phyloP scores from a whole-genome alignment of 148 eudicot genomes.

The Pharnaceum exiguum region DNA sequence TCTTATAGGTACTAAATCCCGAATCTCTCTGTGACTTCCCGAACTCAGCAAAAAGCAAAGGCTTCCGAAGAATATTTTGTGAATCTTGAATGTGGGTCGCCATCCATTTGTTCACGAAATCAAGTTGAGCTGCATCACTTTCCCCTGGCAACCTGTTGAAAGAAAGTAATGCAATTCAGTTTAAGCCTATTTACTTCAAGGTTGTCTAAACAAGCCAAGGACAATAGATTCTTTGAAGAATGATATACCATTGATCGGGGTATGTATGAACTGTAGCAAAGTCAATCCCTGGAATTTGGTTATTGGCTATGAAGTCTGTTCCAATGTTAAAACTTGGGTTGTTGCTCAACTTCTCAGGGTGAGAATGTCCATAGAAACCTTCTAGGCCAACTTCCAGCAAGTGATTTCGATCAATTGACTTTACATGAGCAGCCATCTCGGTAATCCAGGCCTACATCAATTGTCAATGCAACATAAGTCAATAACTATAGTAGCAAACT shows the following conservation, averaged over 20 bases:
- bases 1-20: conserved; percentile 46
- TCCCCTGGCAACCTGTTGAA: conserved; percentile 54
- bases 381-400: conserved; percentile 92
- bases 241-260: conserved; percentile 82
- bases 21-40: conserved; percentile 79
- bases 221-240: background rate
- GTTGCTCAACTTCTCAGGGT: conserved; percentile 43
- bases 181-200: background rate
- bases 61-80: conserved; percentile 56
- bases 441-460: conserved; percentile 66
- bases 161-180: background rate
- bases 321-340: conserved; percentile 70
- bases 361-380: conserved; percentile 79
- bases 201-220: background rate
- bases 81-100: conserved; percentile 65
- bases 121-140: conserved; percentile 47
- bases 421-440: conserved; percentile 91
- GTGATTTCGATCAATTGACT: conserved; percentile 83
- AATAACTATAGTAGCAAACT: background rate
- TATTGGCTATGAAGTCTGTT: conserved; percentile 86
- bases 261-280: conserved; percentile 89
- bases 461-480: background rate
- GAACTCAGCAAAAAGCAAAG: conserved; percentile 67
- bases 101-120: conserved; percentile 72
- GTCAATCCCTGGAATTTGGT: conserved; percentile 63